These are phyloP conservation scores for Pichia insulana DNA, from an alignment of 805 yeast species.

Conservation along the genomic window DNA sequence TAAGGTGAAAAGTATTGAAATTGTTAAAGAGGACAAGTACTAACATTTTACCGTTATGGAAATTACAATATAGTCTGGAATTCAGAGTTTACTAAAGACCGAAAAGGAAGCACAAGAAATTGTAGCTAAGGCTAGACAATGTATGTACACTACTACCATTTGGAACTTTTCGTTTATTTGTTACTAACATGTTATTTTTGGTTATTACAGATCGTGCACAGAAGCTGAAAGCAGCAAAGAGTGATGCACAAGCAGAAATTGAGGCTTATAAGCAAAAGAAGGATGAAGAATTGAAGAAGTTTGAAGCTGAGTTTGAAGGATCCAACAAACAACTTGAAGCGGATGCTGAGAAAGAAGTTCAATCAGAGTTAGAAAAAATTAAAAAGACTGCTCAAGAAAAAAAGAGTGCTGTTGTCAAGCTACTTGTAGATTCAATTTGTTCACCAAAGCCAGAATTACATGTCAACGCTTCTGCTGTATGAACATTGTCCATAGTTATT, in stretches of 20 bases:
- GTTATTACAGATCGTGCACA: conserved; percentile 54
- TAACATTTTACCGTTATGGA: not conserved
- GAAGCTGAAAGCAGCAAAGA: conserved; percentile 86
- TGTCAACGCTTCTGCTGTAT: conserved; percentile 35
- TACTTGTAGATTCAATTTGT: conserved; percentile 71
- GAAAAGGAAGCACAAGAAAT: conserved; percentile 97
- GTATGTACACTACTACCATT: no score
- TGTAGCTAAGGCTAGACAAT: conserved; percentile 86
- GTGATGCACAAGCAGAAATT: conserved; percentile 87
- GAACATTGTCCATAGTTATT: no score
- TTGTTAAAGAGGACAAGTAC: no score
- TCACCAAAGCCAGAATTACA: conserved; percentile 79
- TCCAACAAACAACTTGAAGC: conserved; percentile 68
- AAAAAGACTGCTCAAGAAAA: conserved; percentile 54
- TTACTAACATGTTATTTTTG: conserved; percentile 11
- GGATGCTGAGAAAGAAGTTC: conserved; percentile 69
- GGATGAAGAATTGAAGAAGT: conserved; percentile 70
- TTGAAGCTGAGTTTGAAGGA: conserved; percentile 65
- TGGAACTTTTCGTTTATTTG: no score
- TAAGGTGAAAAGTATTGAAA: no score
- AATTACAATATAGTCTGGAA: conserved; percentile 36
- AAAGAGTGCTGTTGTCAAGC: conserved; percentile 58
- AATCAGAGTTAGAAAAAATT: conserved; percentile 59
- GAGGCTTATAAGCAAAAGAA: conserved; percentile 76
- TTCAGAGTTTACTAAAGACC: conserved; percentile 68